Evolutionary conservation across 2,329 filamentous ascomycete genomes (phyloP).

Genomic region (Xylariales sp.): DNA sequence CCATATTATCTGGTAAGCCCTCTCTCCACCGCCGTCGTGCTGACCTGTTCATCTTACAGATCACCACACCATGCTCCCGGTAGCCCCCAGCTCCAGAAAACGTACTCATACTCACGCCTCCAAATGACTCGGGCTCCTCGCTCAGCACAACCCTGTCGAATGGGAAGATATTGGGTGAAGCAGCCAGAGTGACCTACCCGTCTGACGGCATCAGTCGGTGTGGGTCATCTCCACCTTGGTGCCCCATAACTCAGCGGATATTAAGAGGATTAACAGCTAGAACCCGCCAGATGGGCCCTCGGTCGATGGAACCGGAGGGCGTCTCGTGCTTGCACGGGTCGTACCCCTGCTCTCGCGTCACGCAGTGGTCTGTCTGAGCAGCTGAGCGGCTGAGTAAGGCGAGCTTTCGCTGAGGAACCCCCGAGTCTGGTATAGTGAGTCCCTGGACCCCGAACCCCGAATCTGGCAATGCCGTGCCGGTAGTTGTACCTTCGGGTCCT

Average conservation of each 20-base stretch:
- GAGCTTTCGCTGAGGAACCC: slow-evolving; percentile 13
- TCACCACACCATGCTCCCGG: slow-evolving; percentile 1
- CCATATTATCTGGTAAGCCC: background rate
- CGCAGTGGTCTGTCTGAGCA: slow-evolving; percentile 12
- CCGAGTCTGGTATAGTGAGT: slow-evolving; percentile 19
- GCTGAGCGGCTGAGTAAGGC: slow-evolving; percentile 19
- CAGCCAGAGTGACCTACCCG: slow-evolving; percentile 5
- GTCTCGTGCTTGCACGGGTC: slow-evolving; percentile 11
- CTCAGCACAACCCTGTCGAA: slow-evolving; percentile 23
- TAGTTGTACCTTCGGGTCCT: slow-evolving; percentile 13
- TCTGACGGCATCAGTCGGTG: slow-evolving; percentile 8
- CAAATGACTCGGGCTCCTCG: slow-evolving; percentile 16
- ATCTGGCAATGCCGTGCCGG: slow-evolving; percentile 18
- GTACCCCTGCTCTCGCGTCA: slow-evolving; percentile 10
- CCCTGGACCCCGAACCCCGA: slow-evolving; percentile 24
- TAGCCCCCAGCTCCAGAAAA: slow-evolving; percentile 21
- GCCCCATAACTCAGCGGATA: slow-evolving; percentile 21
- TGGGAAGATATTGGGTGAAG: slow-evolving; percentile 24
- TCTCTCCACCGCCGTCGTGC: background rate
- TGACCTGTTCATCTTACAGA: background rate
- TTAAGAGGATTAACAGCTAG: slow-evolving; percentile 26
- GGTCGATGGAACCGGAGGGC: background rate
- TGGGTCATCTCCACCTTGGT: background rate
- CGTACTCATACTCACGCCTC: slow-evolving; percentile 24
- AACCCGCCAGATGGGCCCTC: slow-evolving; percentile 12